phyloP scores from a whole-genome alignment of 108 stramenopile species.

The Nitzschia inconspicua region DNA sequence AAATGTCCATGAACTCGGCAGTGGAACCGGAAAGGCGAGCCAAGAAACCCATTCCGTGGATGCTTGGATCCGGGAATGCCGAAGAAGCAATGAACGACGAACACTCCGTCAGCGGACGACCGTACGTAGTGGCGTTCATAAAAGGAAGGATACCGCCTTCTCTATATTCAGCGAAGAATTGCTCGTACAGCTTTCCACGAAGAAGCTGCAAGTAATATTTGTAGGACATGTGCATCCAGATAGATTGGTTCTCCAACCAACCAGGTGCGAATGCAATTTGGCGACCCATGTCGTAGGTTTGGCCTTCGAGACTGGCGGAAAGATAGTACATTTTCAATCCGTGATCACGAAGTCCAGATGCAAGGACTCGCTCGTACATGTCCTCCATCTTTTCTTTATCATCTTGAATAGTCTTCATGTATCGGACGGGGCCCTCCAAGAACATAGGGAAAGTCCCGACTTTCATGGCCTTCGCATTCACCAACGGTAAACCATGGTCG shows the following conservation, averaged over 20 bases:
- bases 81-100: conserved; percentile 91
- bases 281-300: conserved; percentile 92
- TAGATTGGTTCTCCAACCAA: conserved; percentile 95
- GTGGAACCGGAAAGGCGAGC: conserved; percentile 95
- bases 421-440: conserved; percentile 91
- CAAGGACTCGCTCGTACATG: conserved; percentile 76
- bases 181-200: conserved; percentile 90
- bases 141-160: conserved; percentile 90
- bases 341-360: conserved; percentile 86
- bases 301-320: conserved; percentile 85
- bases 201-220: conserved; percentile 94
- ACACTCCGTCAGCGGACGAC: conserved; percentile 92
- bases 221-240: conserved; percentile 98
- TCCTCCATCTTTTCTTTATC: conserved; percentile 68
- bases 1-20: conserved; percentile 93
- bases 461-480: conserved; percentile 76
- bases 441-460: conserved; percentile 90
- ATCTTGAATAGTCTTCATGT: conserved; percentile 90
- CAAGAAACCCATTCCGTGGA: conserved; percentile 86
- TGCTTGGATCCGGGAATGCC: conserved; percentile 83
- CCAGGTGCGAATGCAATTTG: conserved; percentile 96
- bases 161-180: conserved; percentile 87
- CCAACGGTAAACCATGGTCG: conserved; percentile 69
- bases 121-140: conserved; percentile 90
- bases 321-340: conserved; percentile 86